Evolutionary conservation across 306 rosid genomes (phyloP), one percentile per base, ranked within the genome.

Genomic region (Hippophae rhamnoides): DNA sequence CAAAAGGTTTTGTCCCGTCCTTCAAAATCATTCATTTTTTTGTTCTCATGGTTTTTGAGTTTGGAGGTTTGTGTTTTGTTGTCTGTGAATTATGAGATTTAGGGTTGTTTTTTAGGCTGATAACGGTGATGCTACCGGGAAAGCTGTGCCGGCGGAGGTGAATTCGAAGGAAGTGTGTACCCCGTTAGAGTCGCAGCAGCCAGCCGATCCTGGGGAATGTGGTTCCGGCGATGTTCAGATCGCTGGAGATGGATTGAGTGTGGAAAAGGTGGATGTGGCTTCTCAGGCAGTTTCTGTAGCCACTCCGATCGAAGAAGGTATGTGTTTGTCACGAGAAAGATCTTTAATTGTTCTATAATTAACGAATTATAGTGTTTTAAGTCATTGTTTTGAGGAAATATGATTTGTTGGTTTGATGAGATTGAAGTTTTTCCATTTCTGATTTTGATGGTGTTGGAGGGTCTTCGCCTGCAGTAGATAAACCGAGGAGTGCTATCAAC

Each of bases 171-270:
- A 82, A 70, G 72, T 78, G 23, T 62, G 78, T 13, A 61, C 70
- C 38, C 60, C 57, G 40, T 42, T 4, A 31, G 38, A 31, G 38
- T 31, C 78, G 1, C 75, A 82, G 13, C 70, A 83, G 63, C 72
- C 90, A 13, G 80, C 74, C 55, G 96, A 87, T 90, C 95, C 84
- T 60, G 95, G 78, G 65, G 94, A 90, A 71, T 79, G 87, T 70
- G 78, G 72, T 31, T 62, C 79, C 25, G 72, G 52, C 43, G 88
- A 81, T 55, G 73, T 71, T 56, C 88, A 79, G 90, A 78, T 72
- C 71, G 72, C 73, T 44, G 89, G 69, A 46, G 90, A 84, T 14
- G 88, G 64, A 48, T 68, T 63, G 72, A 79, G 68, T 66, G 60
- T 88, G 43, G 73, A 12, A 52, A 86, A 88, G 73, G 64, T 56